Evolutionary conservation across 306 rosid species (phyloP).

Genomic region (Cucumis sativus): Cucumber_9930_V3 NC_026660.2:11073001-11073500

Average conservation of each 20-base stretch:
- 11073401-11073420: not conserved
- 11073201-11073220: conserved; percentile 49
- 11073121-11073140: conserved; percentile 12
- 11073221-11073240: conserved; percentile 51
- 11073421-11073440: not conserved
- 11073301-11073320: conserved; percentile 38
- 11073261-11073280: conserved; percentile 48
- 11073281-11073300: conserved; percentile 73
- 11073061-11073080: conserved; percentile 22
- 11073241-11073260: conserved; percentile 31
- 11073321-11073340: not conserved
- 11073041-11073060: conserved; percentile 25
- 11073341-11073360: not conserved
- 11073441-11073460: not conserved
- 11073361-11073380: not conserved
- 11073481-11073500: not conserved
- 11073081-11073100: conserved; percentile 30
- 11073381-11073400: not conserved
- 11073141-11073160: conserved; percentile 19
- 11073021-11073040: conserved; percentile 24
- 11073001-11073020: conserved; percentile 24
- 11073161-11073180: conserved; percentile 15
- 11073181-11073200: conserved; percentile 37
- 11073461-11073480: not conserved
- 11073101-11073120: conserved; percentile 25